Evolutionary conservation across 352 stramenopile genomes (phyloP), one percentile per base, ranked within the genome.

Genomic region (Halophytophthora batemanensis): DNA sequence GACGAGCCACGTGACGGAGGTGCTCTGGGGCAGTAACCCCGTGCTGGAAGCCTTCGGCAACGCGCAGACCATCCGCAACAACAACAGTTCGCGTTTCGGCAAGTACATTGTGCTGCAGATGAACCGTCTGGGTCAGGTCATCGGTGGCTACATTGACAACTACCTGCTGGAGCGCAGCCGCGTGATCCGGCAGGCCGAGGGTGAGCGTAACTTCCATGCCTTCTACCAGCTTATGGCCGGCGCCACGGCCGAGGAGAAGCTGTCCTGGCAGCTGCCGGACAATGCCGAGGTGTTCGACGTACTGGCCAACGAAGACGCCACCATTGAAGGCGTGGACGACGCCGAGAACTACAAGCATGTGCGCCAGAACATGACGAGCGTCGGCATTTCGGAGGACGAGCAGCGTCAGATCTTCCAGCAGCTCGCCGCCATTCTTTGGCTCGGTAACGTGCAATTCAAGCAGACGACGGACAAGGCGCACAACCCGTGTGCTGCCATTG

Each of bases 101-200:
- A 94, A 94, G 67, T 94, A 89, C 68, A 90, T 90, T 40, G 75
- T 90, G 64, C 72, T 94, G 18, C 79, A 92, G 67, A 81, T 92
- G 68, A 90, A 94, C 61, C 73, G 75, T 43, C 61, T 86, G 37
- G 84, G 84, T 8, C 77, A 90, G 46, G 76, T 92, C 46, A 82
- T 91, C 48, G 77, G 77, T n/a, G 83, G 77, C 15, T 87, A 86
- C 67, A 89, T 90, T 34, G 75, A 90, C 64, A 90, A 90, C 53
- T 98, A 97, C 68, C 66, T 98, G 42, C 73, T 98, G n/a, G 91
- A 98, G 61, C 93, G 94, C 53, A 93, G 77, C 43, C 85, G 91
- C 40, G 80, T 97, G 50, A 87, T 93, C 48, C 69, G 79, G 53
- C 90, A 97, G 38, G 74, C 83, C 10, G 74, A 85, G 7, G 85